These are phyloP conservation scores for Ceratocystiopsis sp. DNA, from an alignment of 2,329 filamentous ascomycete species.

Conservation along the genomic window DNA sequence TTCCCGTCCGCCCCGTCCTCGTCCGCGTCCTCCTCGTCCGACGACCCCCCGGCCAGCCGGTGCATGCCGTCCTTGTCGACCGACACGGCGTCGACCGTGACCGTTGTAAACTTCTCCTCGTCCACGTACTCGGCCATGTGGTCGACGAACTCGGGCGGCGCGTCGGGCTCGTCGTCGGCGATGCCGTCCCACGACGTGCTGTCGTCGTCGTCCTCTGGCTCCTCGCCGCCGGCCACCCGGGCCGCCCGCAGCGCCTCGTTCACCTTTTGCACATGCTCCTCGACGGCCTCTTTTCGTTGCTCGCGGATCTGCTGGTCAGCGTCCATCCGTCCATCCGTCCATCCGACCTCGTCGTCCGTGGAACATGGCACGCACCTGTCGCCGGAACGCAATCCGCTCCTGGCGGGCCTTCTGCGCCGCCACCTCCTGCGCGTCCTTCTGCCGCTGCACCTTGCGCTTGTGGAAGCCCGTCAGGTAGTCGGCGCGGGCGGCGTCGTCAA, in stretches of 20 bases:
- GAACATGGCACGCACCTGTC: conserved; percentile 33
- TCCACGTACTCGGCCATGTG: conserved; percentile 91
- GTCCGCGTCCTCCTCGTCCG: conserved; percentile 12
- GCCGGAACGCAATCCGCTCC: conserved; percentile 57
- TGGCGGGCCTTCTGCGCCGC: conserved; percentile 60
- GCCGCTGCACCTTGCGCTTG: conserved; percentile 78
- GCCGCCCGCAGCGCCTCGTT: conserved; percentile 51
- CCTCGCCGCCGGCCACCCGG: conserved; percentile 26
- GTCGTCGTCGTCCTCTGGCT: conserved; percentile 22
- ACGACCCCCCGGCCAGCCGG: conserved; percentile 26
- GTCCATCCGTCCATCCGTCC: too few relatives aligned
- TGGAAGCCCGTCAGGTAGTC: conserved; percentile 93
- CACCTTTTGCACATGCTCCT: conserved; percentile 65
- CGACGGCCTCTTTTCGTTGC: conserved; percentile 63
- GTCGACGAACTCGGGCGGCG: conserved; percentile 38
- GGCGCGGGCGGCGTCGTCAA: conserved; percentile 61
- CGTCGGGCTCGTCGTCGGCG: conserved; percentile 22
- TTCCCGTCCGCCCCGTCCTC: conserved; percentile 19
- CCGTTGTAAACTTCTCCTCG: conserved; percentile 88
- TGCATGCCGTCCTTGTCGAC: conserved; percentile 58
- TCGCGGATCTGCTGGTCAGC: conserved; percentile 50
- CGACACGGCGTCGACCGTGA: conserved; percentile 80
- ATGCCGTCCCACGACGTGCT: conserved; percentile 42
- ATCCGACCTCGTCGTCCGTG: not conserved
- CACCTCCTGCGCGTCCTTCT: conserved; percentile 70